Percentiles rank a stretch among this genome's conserved stretches.
Evolutionary conservation across 257 asterid species (phyloP).

Genomic region (Sherardia arvensis): DNA sequence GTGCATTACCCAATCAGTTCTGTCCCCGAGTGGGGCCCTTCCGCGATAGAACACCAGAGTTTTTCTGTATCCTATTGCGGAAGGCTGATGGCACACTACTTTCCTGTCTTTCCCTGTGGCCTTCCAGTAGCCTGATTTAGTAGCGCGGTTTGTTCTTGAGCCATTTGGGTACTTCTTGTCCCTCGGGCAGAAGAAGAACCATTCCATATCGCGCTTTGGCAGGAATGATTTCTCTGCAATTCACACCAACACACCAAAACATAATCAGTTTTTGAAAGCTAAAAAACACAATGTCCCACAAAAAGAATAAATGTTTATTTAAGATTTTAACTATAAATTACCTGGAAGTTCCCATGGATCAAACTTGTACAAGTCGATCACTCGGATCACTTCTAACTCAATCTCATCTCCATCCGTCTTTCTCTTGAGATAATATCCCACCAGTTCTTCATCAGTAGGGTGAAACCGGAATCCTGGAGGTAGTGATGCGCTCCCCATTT

Average conservation of each 20-base stretch:
- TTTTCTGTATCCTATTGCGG: slow-evolving; percentile 29
- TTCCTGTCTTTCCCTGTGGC: slow-evolving; percentile 47
- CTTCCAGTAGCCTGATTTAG: slow-evolving; percentile 48
- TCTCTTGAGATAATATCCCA: slow-evolving; percentile 43
- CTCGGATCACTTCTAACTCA: slow-evolving; percentile 45
- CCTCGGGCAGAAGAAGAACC: slow-evolving; percentile 46
- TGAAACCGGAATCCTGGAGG: slow-evolving; percentile 55
- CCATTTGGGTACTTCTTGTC: slow-evolving; percentile 51
- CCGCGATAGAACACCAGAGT: slow-evolving; percentile 42
- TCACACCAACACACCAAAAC: background rate
- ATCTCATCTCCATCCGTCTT: slow-evolving; percentile 44
- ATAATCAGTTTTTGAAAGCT: background rate
- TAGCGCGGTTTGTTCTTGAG: slow-evolving; percentile 42
- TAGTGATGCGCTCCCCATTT: slow-evolving; percentile 35
- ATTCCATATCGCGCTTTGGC: slow-evolving; percentile 44
- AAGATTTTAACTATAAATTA: slow-evolving; percentile 10
- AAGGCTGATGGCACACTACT: slow-evolving; percentile 31
- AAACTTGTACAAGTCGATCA: slow-evolving; percentile 35
- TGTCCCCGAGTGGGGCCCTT: slow-evolving; percentile 44
- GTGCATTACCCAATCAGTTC: slow-evolving; percentile 48
- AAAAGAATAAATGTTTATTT: slow-evolving; percentile 6
- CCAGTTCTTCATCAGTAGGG: slow-evolving; percentile 43
- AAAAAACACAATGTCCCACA: slow-evolving; percentile 22
- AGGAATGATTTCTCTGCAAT: slow-evolving; percentile 45
- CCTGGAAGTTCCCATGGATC: slow-evolving; percentile 60